A percentile compares a stretch with the other conserved stretches of the same genome.
These are phyloP conservation scores for Gymnopilus junonius DNA, from an alignment of 768 basidiomycete species.

Conservation along the genomic window DNA sequence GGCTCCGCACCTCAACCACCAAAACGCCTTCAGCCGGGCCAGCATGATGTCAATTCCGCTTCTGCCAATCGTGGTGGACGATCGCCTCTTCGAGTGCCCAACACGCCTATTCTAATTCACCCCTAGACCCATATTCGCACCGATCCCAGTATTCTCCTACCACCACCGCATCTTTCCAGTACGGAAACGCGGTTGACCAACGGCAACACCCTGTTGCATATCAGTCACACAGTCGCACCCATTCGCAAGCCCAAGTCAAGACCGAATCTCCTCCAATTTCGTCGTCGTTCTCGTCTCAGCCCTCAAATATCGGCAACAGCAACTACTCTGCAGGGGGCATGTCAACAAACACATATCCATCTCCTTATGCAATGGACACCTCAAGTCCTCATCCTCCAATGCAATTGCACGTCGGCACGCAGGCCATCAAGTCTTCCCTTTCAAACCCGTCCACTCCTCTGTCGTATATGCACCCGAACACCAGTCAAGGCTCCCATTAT, in stretches of 20 bases:
- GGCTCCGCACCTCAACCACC: slow-evolving; percentile 50
- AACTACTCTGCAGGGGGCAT: slow-evolving; percentile 29
- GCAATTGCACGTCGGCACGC: slow-evolving; percentile 55
- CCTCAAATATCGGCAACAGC: slow-evolving; percentile 24
- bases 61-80: slow-evolving; percentile 51
- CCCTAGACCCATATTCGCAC: slow-evolving; percentile 74
- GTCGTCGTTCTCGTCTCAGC: slow-evolving; percentile 63
- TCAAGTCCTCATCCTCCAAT: slow-evolving; percentile 62
- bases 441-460: slow-evolving; percentile 78
- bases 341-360: slow-evolving; percentile 45
- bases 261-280: slow-evolving; percentile 42
- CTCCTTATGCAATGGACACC: slow-evolving; percentile 66
- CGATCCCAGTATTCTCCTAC: slow-evolving; percentile 72
- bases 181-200: slow-evolving; percentile 46
- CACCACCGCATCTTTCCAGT: slow-evolving; percentile 52
- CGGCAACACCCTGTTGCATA: slow-evolving; percentile 45
- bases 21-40: slow-evolving; percentile 59
- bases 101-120: slow-evolving; percentile 48
- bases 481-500: slow-evolving; percentile 55
- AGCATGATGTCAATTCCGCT: slow-evolving; percentile 46
- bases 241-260: slow-evolving; percentile 56
- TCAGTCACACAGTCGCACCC: slow-evolving; percentile 59
- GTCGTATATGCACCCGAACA: slow-evolving; percentile 61
- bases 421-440: slow-evolving; percentile 56
- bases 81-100: slow-evolving; percentile 65